These are phyloP conservation scores for Syzygium malaccense DNA, from an alignment of 441 rosid species.

Conservation along the genomic window DNA sequence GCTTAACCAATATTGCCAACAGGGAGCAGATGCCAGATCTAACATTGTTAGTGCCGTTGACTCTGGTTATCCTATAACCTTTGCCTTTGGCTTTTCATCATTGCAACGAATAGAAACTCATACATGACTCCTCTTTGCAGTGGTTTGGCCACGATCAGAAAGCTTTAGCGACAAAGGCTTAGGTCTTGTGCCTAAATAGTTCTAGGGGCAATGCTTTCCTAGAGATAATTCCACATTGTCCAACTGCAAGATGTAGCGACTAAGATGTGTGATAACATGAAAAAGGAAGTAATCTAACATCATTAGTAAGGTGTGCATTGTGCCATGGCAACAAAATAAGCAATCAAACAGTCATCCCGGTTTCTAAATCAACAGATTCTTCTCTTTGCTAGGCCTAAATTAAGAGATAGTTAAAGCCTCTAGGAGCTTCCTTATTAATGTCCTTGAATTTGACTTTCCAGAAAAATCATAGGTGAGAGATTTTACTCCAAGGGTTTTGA, in stretches of 20 bases:
- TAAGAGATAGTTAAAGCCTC: neutral
- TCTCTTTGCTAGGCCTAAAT: neutral
- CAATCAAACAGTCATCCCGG: neutral
- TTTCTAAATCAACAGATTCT: neutral
- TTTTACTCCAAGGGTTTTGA: neutral
- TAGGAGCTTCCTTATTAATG: neutral
- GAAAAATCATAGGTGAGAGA: conserved; percentile 9
- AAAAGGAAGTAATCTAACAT: neutral
- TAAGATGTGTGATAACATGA: neutral
- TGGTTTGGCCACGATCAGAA: neutral
- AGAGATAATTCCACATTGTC: neutral
- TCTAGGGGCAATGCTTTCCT: neutral
- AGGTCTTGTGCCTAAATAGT: neutral
- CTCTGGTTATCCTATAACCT: neutral
- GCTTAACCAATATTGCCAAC: too few relatives aligned
- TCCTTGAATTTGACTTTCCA: neutral
- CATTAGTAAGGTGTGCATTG: neutral
- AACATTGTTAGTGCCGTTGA: neutral
- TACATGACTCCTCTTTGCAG: too few relatives aligned
- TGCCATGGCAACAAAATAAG: neutral
- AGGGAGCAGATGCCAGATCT: too few relatives aligned
- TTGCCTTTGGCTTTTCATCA: too few relatives aligned
- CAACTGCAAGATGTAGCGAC: neutral
- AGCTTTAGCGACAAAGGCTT: neutral
- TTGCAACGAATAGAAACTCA: too few relatives aligned